These are phyloP conservation scores for Zoysia matrella DNA, from an alignment of 202 grass and related monocot species.

Conservation along the genomic window DNA sequence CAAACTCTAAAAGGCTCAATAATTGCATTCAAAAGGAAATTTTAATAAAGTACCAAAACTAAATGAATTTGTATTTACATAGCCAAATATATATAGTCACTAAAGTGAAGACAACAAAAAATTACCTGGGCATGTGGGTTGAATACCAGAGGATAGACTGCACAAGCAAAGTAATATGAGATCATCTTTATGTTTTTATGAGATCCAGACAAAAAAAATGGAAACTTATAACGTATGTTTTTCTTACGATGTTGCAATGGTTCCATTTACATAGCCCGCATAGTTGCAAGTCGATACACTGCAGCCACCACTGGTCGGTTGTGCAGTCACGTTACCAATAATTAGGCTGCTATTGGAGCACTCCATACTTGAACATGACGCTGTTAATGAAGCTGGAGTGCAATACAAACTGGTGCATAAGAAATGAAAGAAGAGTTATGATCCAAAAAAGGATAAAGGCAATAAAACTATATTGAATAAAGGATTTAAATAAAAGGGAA, in stretches of 20 bases:
- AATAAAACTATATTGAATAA: constrained; percentile 32
- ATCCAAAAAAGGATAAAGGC: constrained; percentile 10
- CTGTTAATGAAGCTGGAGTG: constrained; percentile 63
- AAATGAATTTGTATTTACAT: neutral
- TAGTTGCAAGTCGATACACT: constrained; percentile 82
- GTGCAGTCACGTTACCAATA: constrained; percentile 70
- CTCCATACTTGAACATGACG: constrained; percentile 88
- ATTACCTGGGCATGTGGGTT: constrained; percentile 87
- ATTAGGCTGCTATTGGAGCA: constrained; percentile 86
- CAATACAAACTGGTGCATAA: constrained; percentile 73
- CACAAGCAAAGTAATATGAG: constrained; percentile 24
- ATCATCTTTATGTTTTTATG: constrained; percentile 5
- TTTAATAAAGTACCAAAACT: constrained; percentile 6
- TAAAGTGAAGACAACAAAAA: constrained; percentile 25
- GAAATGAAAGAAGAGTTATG: constrained; percentile 13
- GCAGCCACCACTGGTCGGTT: constrained; percentile 77
- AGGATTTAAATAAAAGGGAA: neutral
- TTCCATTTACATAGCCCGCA: constrained; percentile 80
- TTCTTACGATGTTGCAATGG: constrained; percentile 74
- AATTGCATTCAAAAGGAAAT: neutral
- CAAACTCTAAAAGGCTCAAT: neutral
- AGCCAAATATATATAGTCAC: neutral
- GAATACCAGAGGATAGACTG: constrained; percentile 78
- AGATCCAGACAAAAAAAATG: neutral
- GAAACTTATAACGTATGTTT: neutral